Evolutionary conservation across 2,329 filamentous ascomycete species (phyloP), one percentile per base, ranked within the genome.

Genomic region (Uncinocarpus reesii): DNA sequence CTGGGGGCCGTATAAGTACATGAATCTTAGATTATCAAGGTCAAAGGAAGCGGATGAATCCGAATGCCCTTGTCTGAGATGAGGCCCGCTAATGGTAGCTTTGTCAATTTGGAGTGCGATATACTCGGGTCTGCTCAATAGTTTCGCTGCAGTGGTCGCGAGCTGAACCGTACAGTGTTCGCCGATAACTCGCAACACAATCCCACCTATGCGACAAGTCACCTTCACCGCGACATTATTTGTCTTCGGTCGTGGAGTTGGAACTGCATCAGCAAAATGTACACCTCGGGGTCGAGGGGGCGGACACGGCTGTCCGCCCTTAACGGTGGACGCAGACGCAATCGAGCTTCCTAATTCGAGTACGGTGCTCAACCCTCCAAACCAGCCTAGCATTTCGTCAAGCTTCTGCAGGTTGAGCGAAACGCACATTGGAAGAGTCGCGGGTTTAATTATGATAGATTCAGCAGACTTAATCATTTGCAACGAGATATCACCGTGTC

Each of bases 301-400:
- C 37, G 52, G 46, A 42, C 60, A 56, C 31, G 60, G 59, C 11
- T 62, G 57, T 23, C 61, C 63, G 10, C 57, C 61, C 60, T 68
- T 62, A 54, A 65, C 58, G 1, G 81, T 78, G n/a, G 79, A 75
- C 51, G 78, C 83, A 0, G 85, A 88, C 8, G 83, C 79, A 53
- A 94, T 84, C 0, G 90, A 95, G 51, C 78, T 84, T 53, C 88
- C 86, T 62, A 95, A 78, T 58, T 92, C 93, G 36, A 98, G 71
- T 45, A 98, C 83, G 55, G 88, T 87, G 63, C 89, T 95, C 36
- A 98, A 71, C 0, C 92, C 92, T 29, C 92, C 92, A 65, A 95
- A 89, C 74, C 86, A 87, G 48, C 80, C 79, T 51, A 96, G 80
- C 0, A 86, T 86, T 58, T 95, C 88, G 57, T 96, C 92, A 18